phyloP scores from a whole-genome alignment of 208 protist genomes.

The Borovskyia barvae region DNA sequence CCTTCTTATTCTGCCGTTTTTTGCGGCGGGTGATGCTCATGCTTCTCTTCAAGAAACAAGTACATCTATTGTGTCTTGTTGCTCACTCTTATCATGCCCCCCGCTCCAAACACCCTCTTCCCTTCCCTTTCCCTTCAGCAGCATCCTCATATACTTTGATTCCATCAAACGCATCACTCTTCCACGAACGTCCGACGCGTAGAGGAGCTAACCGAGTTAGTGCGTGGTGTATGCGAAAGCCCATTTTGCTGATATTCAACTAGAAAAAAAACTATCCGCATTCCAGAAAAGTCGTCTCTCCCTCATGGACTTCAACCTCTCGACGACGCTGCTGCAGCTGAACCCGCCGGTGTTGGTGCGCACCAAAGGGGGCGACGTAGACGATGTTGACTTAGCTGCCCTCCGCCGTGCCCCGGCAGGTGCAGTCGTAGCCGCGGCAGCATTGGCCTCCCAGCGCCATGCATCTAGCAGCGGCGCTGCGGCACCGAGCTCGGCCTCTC shows the following conservation, averaged over 20 bases:
- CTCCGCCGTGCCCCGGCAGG: constrained; percentile 4
- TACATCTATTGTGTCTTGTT: too few species aligned
- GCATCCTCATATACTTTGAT: too few species aligned
- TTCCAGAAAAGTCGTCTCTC: neutral
- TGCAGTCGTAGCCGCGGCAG: neutral
- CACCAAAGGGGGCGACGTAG: constrained; percentile 2
- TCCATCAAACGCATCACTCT: too few species aligned
- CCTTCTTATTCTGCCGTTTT: too few species aligned
- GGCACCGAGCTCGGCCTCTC: neutral
- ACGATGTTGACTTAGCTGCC: constrained; percentile 5
- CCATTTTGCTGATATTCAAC: neutral
- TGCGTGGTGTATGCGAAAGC: too few species aligned
- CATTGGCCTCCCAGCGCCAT: neutral
- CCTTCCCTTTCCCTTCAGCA: too few species aligned
- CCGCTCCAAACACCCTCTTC: too few species aligned
- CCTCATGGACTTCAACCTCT: neutral
- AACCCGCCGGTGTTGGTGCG: constrained; percentile 30
- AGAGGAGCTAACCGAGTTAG: too few species aligned
- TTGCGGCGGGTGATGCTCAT: too few species aligned
- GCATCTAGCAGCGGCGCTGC: neutral
- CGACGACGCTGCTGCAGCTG: constrained; percentile 18
- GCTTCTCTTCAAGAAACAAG: too few species aligned
- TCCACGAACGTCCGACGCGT: too few species aligned
- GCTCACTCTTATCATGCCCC: too few species aligned
- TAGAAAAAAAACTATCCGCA: neutral